These are phyloP conservation scores for Syzygium aromaticum DNA, from an alignment of 345 rosid genomes.

Conservation along the genomic window DNA sequence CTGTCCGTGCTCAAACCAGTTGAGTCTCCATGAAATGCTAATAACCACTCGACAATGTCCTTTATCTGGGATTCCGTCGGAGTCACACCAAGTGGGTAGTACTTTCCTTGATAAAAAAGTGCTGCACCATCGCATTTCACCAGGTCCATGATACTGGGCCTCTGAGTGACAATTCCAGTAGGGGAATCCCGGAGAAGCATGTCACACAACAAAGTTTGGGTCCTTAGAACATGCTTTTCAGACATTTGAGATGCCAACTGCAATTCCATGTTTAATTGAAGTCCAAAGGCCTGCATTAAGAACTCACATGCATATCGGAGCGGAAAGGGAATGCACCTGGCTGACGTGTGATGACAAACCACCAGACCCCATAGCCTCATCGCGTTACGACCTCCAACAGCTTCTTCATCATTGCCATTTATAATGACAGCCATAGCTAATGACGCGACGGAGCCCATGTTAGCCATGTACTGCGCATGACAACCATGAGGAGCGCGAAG, in stretches of 20 bases:
- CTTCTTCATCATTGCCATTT: constrained; percentile 76
- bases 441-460: constrained; percentile 92
- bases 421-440: constrained; percentile 90
- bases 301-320: constrained; percentile 97
- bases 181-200: constrained; percentile 99
- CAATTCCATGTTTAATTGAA: constrained; percentile 95
- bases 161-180: constrained; percentile 85
- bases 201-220: constrained; percentile 90
- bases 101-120: constrained; percentile 77
- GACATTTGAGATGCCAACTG: constrained; percentile 83
- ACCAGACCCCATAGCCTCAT: constrained; percentile 98
- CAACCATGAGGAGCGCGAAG: constrained; percentile 97
- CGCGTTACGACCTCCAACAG: constrained; percentile 48
- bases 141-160: constrained; percentile 93
- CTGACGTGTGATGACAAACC: constrained; percentile 96
- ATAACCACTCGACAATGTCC: constrained; percentile 83
- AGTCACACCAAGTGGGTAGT: constrained; percentile 68
- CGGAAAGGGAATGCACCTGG: constrained; percentile 85
- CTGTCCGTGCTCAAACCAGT: constrained; percentile 96
- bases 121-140: constrained; percentile 96
- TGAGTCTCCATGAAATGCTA: constrained; percentile 77
- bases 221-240: constrained; percentile 84
- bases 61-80: constrained; percentile 81
- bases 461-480: constrained; percentile 93
- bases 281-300: constrained; percentile 96